phyloP scores from a whole-genome alignment of 1,139 yeast genomes.

The Ogataea hybrid region DNA sequence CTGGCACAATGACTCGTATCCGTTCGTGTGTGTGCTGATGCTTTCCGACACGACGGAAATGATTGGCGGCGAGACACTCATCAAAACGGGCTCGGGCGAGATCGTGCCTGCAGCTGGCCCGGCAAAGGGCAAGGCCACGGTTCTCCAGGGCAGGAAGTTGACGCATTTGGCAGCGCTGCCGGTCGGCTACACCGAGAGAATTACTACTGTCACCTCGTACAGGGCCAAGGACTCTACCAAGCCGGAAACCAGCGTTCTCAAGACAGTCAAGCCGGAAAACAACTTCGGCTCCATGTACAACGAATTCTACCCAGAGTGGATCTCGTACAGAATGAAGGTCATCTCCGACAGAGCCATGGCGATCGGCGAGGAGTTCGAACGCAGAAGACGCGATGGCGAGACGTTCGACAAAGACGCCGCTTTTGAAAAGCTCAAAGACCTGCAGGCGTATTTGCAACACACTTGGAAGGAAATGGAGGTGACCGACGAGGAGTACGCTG shows the following conservation, averaged over 20 bases:
- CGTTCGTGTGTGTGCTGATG: constrained; percentile 65
- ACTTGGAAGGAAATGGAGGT: constrained; percentile 51
- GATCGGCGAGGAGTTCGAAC: constrained; percentile 31
- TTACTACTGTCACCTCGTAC: constrained; percentile 47
- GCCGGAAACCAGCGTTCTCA: constrained; percentile 40
- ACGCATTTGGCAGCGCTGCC: constrained; percentile 58
- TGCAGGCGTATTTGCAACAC: constrained; percentile 39
- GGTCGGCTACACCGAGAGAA: constrained; percentile 49
- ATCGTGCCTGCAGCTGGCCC: constrained; percentile 52
- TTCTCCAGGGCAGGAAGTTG: constrained; percentile 54
- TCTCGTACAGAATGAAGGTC: constrained; percentile 42
- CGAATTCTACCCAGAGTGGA: constrained; percentile 44
- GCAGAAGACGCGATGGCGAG: constrained; percentile 28
- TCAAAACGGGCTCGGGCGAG: constrained; percentile 46
- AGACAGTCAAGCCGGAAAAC: constrained; percentile 41
- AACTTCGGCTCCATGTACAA: constrained; percentile 38
- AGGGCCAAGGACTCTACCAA: constrained; percentile 40
- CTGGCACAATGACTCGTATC: constrained; percentile 61
- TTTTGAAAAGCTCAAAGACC: constrained; percentile 37
- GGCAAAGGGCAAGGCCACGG: constrained; percentile 50
- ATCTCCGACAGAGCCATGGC: constrained; percentile 38
- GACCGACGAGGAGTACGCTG: constrained; percentile 32
- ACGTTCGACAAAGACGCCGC: constrained; percentile 42
- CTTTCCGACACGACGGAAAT: constrained; percentile 52
- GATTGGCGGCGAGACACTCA: constrained; percentile 60